Percentiles rank a stretch among this genome's conserved stretches.
phyloP scores from a whole-genome alignment of 768 basidiomycete genomes.

The Boletus subcaerulescens region DNA sequence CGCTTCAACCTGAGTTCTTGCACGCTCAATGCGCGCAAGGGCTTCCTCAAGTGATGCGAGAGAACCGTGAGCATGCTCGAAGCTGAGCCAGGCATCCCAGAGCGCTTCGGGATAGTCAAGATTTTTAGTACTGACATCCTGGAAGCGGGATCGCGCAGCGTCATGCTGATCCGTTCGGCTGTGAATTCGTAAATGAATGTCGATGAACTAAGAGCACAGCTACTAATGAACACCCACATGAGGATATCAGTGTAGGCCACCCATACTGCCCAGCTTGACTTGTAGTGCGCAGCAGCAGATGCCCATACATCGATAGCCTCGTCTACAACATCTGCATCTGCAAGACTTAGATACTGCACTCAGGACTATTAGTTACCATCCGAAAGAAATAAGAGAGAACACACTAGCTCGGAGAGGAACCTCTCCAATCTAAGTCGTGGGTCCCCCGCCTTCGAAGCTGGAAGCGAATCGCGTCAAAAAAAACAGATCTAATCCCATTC shows the following conservation, averaged over 20 bases:
- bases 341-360: conserved; percentile 45
- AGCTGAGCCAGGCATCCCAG: conserved; percentile 87
- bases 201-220: not conserved
- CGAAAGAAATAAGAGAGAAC: conserved; percentile 28
- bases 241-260: conserved; percentile 69
- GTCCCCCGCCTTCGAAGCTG: conserved; percentile 70
- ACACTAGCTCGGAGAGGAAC: conserved; percentile 71
- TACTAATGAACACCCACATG: conserved; percentile 45
- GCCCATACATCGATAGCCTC: conserved; percentile 63
- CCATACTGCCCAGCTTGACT: conserved; percentile 75
- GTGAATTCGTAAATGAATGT: not conserved
- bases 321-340: conserved; percentile 45
- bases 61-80: conserved; percentile 81
- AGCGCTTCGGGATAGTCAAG: conserved; percentile 95
- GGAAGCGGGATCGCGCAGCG: conserved; percentile 64
- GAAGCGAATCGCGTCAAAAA: not conserved
- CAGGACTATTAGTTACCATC: not conserved
- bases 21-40: conserved; percentile 62
- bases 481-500: not conserved
- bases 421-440: conserved; percentile 78
- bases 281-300: conserved; percentile 60
- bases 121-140: conserved; percentile 62
- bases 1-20: conserved; percentile 58
- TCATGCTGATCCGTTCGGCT: conserved; percentile 55
- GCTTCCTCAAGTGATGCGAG: conserved; percentile 62